Evolutionary conservation across 1,284 basidiomycete species (phyloP).

Genomic region (Heimioporus retisporus): DNA sequence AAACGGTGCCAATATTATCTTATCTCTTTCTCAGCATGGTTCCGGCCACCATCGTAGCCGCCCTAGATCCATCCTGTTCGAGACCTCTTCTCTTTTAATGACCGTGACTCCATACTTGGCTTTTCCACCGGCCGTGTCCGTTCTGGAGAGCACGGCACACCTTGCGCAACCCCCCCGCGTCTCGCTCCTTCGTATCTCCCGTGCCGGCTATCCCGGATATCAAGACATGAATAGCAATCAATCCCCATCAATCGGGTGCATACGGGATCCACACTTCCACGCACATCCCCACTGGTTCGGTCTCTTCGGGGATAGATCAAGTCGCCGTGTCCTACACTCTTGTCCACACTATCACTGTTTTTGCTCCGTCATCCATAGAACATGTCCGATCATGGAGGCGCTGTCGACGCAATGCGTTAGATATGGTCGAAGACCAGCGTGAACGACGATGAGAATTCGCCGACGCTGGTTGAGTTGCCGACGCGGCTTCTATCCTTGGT

Average conservation of each 20-base stretch:
- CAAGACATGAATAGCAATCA: too few species aligned
- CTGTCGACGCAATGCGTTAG: not conserved
- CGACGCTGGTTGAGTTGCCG: too few species aligned
- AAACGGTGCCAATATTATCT: conserved; percentile 25
- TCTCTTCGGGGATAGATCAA: conserved; percentile 18
- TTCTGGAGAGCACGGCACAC: conserved; percentile 3
- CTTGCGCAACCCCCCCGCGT: conserved; percentile 14
- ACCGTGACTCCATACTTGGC: conserved; percentile 23
- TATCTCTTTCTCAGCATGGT: conserved; percentile 23
- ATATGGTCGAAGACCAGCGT: too few species aligned
- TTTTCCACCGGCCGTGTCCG: not conserved
- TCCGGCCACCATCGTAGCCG: conserved; percentile 14
- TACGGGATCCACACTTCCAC: conserved; percentile 12
- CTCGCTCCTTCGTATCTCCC: not conserved
- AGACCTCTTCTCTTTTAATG: conserved; percentile 23
- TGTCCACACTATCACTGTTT: too few species aligned
- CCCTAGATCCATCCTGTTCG: conserved; percentile 12
- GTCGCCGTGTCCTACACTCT: conserved; percentile 16
- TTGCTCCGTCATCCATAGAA: not conserved
- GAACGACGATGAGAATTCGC: too few species aligned
- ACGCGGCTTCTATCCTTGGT: too few species aligned
- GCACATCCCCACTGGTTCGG: conserved; percentile 16
- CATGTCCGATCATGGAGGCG: conserved; percentile 10
- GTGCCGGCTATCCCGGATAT: too few species aligned
- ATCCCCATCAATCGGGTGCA: conserved; percentile 8